These are phyloP conservation scores for Fragilaria radians DNA, from an alignment of 108 stramenopile species.

Conservation along the genomic window DNA sequence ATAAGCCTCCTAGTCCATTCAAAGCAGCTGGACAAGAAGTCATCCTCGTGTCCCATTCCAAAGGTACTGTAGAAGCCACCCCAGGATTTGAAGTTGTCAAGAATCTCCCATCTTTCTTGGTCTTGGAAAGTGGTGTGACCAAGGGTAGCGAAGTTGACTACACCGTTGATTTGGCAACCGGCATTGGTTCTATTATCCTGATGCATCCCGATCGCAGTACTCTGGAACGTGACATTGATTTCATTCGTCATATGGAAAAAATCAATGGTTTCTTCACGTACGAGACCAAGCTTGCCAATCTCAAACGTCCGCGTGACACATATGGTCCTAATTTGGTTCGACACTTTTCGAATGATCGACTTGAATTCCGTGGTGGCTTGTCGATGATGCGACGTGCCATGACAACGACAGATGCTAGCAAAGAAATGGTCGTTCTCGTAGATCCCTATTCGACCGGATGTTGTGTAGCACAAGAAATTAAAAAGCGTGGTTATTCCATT, in stretches of 20 bases:
- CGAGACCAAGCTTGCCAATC: conserved; percentile 55
- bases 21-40: conserved; percentile 66
- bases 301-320: conserved; percentile 47
- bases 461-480: conserved; percentile 61
- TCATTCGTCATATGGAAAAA: conserved; percentile 77
- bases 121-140: conserved; percentile 47
- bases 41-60: conserved; percentile 55
- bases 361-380: conserved; percentile 46
- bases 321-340: conserved; percentile 57
- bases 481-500: conserved; percentile 64
- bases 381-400: conserved; percentile 45
- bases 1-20: conserved; percentile 57
- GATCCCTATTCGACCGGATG: conserved; percentile 93
- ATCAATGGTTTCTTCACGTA: conserved; percentile 78
- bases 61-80: conserved; percentile 58
- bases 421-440: conserved; percentile 80
- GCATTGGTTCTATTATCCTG: conserved; percentile 67
- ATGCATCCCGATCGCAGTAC: conserved; percentile 57
- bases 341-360: conserved; percentile 63
- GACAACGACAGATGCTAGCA: conserved; percentile 70
- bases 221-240: conserved; percentile 59
- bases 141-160: conserved; percentile 59
- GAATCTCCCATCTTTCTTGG: conserved; percentile 64
- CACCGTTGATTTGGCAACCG: conserved; percentile 65
- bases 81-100: conserved; percentile 76